Evolutionary conservation across 331 rosid species (phyloP), one percentile per base, ranked within the genome.

Genomic region (Acacia concinna): DNA sequence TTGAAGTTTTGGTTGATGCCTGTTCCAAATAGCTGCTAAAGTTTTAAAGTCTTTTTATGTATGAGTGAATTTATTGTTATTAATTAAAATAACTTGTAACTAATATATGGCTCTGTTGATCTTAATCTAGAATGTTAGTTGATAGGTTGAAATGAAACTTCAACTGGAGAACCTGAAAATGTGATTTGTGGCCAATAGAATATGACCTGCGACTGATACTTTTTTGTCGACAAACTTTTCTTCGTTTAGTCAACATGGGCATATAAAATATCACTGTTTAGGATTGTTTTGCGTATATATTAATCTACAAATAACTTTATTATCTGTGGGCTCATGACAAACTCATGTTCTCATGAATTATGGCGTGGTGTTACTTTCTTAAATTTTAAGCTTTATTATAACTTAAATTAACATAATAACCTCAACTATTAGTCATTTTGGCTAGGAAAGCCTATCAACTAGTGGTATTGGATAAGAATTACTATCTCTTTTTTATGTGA

Each of bases 1-100:
- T 73, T 68, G 78, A 75, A 72, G 71, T 82, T 77, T 63, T 63
- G 51, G 63, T 60, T 73, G 6, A 27, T 68, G 21, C 25, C 10
- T 27, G 28, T 23, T 84, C 41, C 67, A 34, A 68, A 67, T 47
- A 68, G 62, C 5, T 6, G 11, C 14, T 21, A 8, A 52, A n/a
- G 7, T n/a, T 51, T 21, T 46, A 1, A 0, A 52, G 13, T 57
- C 32, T 25, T 21, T 52, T 52, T 8, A 3, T n/a, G 15, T 56
- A 21, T 10, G 63, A 21, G 63, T 8, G 23, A 21, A 23, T 56
- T 25, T 13, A 23, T 56, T 10, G 63, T 9, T 23, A 23, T 56
- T 23, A 9, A 56, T 52, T n/a, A n/a, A 52, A 23, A 56, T n/a
- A 31, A 56, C 25, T 20, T 5, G 5, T 56, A 56, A 10, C 14